Evolutionary conservation across 176 grass and related monocot genomes (phyloP).

Genomic region (Triticum monococcum): DNA sequence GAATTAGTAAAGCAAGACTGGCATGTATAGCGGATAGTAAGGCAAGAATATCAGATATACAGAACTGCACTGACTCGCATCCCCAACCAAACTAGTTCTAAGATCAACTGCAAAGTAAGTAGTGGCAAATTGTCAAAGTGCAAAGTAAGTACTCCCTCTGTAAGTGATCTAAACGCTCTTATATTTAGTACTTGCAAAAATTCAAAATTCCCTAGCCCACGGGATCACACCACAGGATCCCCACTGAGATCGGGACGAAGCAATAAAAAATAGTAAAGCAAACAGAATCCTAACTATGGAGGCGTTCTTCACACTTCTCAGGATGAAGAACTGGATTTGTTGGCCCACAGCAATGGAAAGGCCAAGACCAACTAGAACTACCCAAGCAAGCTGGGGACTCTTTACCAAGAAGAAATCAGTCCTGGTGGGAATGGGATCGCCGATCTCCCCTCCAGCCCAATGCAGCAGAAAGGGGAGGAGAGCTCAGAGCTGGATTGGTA

Average conservation of each 20-base stretch:
- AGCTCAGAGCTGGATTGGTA: not conserved
- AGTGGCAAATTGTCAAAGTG: no score
- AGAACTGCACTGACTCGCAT: not conserved
- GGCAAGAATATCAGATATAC: not conserved
- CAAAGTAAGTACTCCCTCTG: no score
- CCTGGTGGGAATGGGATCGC: not conserved
- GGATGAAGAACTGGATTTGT: not conserved
- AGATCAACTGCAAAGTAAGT: no score
- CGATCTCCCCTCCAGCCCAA: conserved; percentile 19
- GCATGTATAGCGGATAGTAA: not conserved
- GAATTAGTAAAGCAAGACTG: not conserved
- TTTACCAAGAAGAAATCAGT: not conserved
- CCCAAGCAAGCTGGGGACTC: not conserved
- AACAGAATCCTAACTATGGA: not conserved
- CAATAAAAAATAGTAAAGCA: not conserved
- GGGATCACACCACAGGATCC: not conserved
- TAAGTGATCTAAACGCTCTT: no score
- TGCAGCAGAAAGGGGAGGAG: not conserved
- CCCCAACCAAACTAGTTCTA: not conserved
- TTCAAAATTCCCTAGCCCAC: not conserved
- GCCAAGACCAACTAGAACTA: not conserved
- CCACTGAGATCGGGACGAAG: not conserved
- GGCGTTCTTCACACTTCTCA: not conserved
- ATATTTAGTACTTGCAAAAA: no score
- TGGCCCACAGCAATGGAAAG: not conserved